Evolutionary conservation across 2,329 filamentous ascomycete genomes (phyloP).

Genomic region (Monosporascus sp.): DNA sequence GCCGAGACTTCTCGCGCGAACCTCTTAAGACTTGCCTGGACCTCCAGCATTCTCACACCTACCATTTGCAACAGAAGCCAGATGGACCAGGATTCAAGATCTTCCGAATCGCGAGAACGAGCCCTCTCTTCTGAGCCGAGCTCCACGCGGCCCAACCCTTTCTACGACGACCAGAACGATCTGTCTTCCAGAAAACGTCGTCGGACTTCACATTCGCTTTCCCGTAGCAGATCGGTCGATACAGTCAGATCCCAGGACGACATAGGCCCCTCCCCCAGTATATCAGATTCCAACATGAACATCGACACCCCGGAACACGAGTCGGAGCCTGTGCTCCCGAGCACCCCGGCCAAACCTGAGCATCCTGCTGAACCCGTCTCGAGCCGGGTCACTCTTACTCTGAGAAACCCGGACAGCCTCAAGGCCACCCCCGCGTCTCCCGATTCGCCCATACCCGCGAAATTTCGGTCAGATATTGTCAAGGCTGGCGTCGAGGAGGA

Average conservation of each 20-base stretch:
- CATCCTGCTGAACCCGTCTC: slow-evolving; percentile 40
- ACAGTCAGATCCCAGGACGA: slow-evolving; percentile 28
- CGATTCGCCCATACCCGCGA: slow-evolving; percentile 32
- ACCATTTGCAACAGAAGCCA: slow-evolving; percentile 34
- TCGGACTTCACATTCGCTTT: slow-evolving; percentile 52
- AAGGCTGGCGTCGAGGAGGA: slow-evolving; percentile 42
- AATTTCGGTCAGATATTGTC: slow-evolving; percentile 23
- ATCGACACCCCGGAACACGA: slow-evolving; percentile 33
- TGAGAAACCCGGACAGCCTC: slow-evolving; percentile 41
- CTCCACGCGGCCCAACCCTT: slow-evolving; percentile 59
- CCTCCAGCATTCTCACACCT: slow-evolving; percentile 37
- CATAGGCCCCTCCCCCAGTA: slow-evolving; percentile 13
- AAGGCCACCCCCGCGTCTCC: slow-evolving; percentile 39
- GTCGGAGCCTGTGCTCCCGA: slow-evolving; percentile 32
- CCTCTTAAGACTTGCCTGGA: slow-evolving; percentile 39
- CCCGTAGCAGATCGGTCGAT: slow-evolving; percentile 48
- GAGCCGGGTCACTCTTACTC: slow-evolving; percentile 56
- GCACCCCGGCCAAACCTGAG: slow-evolving; percentile 33
- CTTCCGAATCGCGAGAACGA: slow-evolving; percentile 50
- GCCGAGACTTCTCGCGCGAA: slow-evolving; percentile 50
- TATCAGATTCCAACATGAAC: slow-evolving; percentile 34
- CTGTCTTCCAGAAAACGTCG: slow-evolving; percentile 55
- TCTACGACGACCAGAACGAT: slow-evolving; percentile 49
- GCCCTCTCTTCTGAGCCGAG: slow-evolving; percentile 58
- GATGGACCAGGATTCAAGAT: slow-evolving; percentile 49